Evolutionary conservation across 805 yeast species (phyloP).

Genomic region (Saccharomycopsis fermentans): DNA sequence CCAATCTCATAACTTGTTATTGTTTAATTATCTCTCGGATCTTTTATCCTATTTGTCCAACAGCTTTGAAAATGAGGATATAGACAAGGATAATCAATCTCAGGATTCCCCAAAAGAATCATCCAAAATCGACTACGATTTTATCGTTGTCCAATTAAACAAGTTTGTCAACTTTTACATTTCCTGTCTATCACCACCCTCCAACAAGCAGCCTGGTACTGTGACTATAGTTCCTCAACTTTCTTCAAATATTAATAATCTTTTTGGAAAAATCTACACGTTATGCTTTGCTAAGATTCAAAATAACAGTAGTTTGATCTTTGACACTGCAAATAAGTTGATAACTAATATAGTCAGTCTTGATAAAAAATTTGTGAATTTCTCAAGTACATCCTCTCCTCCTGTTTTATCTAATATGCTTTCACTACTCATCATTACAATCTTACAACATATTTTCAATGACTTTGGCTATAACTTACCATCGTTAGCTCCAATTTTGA

Average conservation of each 20-base stretch:
- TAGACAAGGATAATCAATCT: neutral
- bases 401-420: neutral
- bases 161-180: neutral
- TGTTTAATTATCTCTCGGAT: neutral
- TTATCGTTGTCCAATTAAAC: neutral
- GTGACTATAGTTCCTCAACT: neutral
- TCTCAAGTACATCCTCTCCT: slow-evolving; percentile 4
- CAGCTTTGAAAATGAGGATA: neutral
- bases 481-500: slow-evolving; percentile 20
- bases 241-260: neutral
- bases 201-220: neutral
- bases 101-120: no score
- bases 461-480: slow-evolving; percentile 18
- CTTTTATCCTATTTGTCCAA: neutral
- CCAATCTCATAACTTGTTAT: neutral
- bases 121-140: neutral
- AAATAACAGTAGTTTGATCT: slow-evolving; percentile 17
- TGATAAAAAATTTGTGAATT: slow-evolving; percentile 16
- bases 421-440: neutral
- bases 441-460: slow-evolving; percentile 12
- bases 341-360: slow-evolving; percentile 22
- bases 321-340: slow-evolving; percentile 24
- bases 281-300: neutral
- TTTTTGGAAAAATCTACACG: neutral
- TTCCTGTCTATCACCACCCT: neutral